Conservation (phyloP, 1,284 basidiomycete genomes). For the Cutaneotrichosporon sp. region DNA sequence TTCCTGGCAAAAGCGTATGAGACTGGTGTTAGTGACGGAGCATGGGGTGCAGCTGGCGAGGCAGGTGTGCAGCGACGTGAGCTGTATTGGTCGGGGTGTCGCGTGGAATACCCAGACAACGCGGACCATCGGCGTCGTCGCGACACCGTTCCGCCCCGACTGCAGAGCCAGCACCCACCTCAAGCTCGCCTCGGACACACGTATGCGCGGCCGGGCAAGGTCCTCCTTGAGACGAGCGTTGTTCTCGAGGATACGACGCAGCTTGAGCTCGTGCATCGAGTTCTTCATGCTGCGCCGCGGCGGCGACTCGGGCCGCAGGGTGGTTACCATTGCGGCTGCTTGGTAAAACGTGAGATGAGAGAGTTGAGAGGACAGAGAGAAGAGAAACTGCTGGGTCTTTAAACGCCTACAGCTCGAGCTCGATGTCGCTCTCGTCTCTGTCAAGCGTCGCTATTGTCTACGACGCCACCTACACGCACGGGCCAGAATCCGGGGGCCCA, state of each 20-base stretch:
- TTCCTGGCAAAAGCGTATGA: constrained; percentile 85
- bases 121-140: too few species aligned
- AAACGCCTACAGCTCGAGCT: too few species aligned
- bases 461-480: too few species aligned
- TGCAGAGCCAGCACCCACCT: constrained; percentile 56
- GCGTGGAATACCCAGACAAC: too few species aligned
- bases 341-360: neutral
- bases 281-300: constrained; percentile 31
- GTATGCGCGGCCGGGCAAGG: constrained; percentile 74
- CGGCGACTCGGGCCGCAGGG: constrained; percentile 4
- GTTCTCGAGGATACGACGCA: constrained; percentile 85
- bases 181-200: constrained; percentile 83
- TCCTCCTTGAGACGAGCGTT: constrained; percentile 88
- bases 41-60: too few species aligned
- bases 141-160: too few species aligned
- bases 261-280: constrained; percentile 92
- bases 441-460: too few species aligned
- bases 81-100: too few species aligned
- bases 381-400: neutral
- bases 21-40: constrained; percentile 49
- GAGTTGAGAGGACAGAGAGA: neutral
- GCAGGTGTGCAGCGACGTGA: too few species aligned
- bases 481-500: too few species aligned
- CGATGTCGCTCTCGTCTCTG: too few species aligned
- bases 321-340: neutral